Evolutionary conservation across 371 early-diverging fungal genomes (phyloP).

Genomic region (Mortierella polycephala): DNA sequence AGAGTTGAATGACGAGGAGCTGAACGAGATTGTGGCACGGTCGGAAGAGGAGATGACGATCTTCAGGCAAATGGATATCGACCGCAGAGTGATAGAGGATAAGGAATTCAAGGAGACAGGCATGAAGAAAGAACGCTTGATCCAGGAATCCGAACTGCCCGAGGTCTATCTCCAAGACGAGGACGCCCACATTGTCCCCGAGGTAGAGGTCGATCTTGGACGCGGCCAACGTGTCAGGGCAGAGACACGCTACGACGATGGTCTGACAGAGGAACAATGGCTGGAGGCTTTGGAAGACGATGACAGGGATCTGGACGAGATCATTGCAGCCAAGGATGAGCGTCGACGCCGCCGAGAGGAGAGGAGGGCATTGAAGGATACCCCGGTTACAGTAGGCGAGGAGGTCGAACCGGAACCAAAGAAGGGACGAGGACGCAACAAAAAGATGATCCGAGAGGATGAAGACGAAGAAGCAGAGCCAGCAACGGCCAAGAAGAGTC

Average conservation of each 20-base stretch:
- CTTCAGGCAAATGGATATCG: conserved; percentile 79
- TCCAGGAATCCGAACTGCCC: conserved; percentile 90
- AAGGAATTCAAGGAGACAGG: conserved; percentile 40
- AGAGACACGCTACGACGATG: conserved; percentile 89
- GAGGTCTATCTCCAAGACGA: conserved; percentile 78
- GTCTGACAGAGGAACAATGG: conserved; percentile 95
- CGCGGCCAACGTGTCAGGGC: conserved; percentile 79
- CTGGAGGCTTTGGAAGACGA: conserved; percentile 75
- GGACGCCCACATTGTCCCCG: conserved; percentile 51
- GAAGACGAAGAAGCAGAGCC: conserved; percentile 30
- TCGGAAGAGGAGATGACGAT: conserved; percentile 77
- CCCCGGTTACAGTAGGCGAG: conserved; percentile 19
- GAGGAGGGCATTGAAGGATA: conserved; percentile 28
- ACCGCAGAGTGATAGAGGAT: conserved; percentile 64
- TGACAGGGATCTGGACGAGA: conserved; percentile 69
- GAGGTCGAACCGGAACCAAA: conserved; percentile 34
- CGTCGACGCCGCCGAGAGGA: conserved; percentile 56
- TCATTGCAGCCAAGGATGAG: conserved; percentile 66
- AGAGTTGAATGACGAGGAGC: conserved; percentile 84
- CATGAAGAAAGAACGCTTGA: conserved; percentile 77
- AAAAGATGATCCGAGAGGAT: conserved; percentile 24
- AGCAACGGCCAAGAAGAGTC: conserved; percentile 32
- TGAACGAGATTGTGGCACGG: conserved; percentile 88
- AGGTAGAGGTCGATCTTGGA: conserved; percentile 70
- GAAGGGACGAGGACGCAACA: conserved; percentile 35